phyloP scores from a whole-genome alignment of 164 flowering plant species.

The Litsea cubeba region DNA sequence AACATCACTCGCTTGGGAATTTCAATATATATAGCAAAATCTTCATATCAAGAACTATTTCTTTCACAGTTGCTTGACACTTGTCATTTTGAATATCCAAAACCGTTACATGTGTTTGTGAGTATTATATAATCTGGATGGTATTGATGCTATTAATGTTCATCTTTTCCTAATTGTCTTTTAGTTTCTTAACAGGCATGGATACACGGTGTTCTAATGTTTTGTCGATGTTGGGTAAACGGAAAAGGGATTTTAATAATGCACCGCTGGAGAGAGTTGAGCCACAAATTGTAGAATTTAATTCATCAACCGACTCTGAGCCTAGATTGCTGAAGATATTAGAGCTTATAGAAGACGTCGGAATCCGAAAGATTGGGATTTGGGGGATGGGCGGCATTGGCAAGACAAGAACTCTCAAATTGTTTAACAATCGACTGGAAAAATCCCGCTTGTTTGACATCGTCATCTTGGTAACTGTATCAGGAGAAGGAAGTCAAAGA shows the following conservation, averaged over 20 bases:
- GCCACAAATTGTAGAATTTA: not conserved
- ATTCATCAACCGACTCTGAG: not conserved
- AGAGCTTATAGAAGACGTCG: not conserved
- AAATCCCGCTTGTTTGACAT: not conserved
- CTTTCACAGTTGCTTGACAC: too few relatives aligned
- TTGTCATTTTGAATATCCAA: too few relatives aligned
- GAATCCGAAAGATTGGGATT: not conserved
- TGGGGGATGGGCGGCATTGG: constrained; percentile 8
- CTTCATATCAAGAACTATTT: too few relatives aligned
- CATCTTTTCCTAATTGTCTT: not conserved
- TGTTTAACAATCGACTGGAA: not conserved
- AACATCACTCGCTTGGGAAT: too few relatives aligned
- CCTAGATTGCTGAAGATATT: not conserved
- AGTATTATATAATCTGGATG: too few relatives aligned
- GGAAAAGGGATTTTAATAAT: not conserved
- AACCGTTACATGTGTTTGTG: too few relatives aligned
- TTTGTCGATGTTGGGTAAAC: not conserved
- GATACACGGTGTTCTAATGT: not conserved
- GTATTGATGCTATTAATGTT: not conserved
- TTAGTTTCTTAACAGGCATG: not conserved
- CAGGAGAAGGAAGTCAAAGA: not conserved
- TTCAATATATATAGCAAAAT: too few relatives aligned
- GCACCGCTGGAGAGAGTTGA: not conserved
- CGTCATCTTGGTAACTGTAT: constrained; percentile 2
- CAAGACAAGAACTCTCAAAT: not conserved